Percentiles rank a stretch among this genome's conserved stretches.
These are phyloP conservation scores for Meripilus lineatus DNA, from an alignment of 1,284 basidiomycete genomes.

Conservation along the genomic window DNA sequence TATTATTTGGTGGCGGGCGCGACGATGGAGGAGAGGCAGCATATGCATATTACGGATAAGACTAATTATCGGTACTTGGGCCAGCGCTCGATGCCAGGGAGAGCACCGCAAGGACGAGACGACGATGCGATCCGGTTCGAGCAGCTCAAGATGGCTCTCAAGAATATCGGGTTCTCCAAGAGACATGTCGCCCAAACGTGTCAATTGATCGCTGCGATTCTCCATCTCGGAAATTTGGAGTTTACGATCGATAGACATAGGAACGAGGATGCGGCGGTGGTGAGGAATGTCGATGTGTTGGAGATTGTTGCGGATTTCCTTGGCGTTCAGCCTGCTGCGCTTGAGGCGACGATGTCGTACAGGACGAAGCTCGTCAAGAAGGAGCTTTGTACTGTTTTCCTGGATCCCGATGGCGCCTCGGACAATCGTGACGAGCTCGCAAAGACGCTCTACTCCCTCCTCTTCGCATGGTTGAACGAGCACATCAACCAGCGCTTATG, in stretches of 20 bases:
- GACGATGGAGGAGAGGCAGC: slow-evolving; percentile 79
- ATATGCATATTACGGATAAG: slow-evolving; percentile 80
- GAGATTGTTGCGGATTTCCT: slow-evolving; percentile 87
- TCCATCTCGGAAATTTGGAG: slow-evolving; percentile 94
- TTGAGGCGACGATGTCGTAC: slow-evolving; percentile 88
- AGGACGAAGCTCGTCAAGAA: slow-evolving; percentile 90
- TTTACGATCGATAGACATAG: slow-evolving; percentile 80
- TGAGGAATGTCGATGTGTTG: slow-evolving; percentile 77
- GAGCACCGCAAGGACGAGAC: slow-evolving; percentile 38
- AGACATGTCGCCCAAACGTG: slow-evolving; percentile 92
- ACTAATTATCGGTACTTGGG: slow-evolving; percentile 83
- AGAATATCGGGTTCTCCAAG: slow-evolving; percentile 89
- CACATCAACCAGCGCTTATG: slow-evolving; percentile 93
- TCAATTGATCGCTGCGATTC: slow-evolving; percentile 90
- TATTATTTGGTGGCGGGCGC: slow-evolving; percentile 94
- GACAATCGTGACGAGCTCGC: slow-evolving; percentile 93
- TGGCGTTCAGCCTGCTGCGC: slow-evolving; percentile 69
- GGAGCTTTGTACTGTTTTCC: slow-evolving; percentile 93
- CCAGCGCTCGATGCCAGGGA: slow-evolving; percentile 42
- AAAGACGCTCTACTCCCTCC: slow-evolving; percentile 87
- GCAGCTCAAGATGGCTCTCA: slow-evolving; percentile 91
- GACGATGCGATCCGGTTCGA: slow-evolving; percentile 83
- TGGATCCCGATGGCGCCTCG: slow-evolving; percentile 90
- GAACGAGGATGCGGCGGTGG: slow-evolving; percentile 86
- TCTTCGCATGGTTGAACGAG: slow-evolving; percentile 97